These are phyloP conservation scores for Rhizopogon vulgaris DNA, from an alignment of 768 basidiomycete species.

Conservation along the genomic window DNA sequence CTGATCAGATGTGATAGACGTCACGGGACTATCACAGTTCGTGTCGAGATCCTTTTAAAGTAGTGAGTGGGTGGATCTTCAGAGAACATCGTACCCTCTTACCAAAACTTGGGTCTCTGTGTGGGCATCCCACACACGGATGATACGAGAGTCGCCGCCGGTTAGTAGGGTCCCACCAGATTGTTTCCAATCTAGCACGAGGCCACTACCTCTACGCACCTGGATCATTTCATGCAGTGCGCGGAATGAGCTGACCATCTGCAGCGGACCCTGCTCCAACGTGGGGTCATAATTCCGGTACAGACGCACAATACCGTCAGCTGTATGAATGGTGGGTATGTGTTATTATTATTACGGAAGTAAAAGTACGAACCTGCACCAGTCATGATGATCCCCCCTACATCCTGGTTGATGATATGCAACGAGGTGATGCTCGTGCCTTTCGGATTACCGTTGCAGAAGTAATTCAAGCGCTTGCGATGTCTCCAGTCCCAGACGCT, in stretches of 20 bases:
- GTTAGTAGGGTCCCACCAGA: conserved; percentile 77
- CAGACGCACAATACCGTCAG: conserved; percentile 87
- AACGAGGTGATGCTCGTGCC: conserved; percentile 83
- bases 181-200: conserved; percentile 94
- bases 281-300: conserved; percentile 88
- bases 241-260: conserved; percentile 93
- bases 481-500: conserved; percentile 96
- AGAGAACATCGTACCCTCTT: conserved; percentile 18
- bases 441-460: conserved; percentile 82
- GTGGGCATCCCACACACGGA: conserved; percentile 94
- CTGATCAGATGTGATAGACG: conserved; percentile 74
- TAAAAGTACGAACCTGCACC: conserved; percentile 60
- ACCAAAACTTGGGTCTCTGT: conserved; percentile 77
- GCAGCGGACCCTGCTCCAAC: conserved; percentile 64
- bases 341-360: background rate
- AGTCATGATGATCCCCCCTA: conserved; percentile 83
- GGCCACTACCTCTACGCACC: conserved; percentile 70
- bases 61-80: background rate
- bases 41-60: conserved; percentile 75
- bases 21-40: conserved; percentile 84
- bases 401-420: conserved; percentile 93
- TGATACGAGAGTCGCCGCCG: conserved; percentile 84
- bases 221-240: conserved; percentile 76
- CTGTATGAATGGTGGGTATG: conserved; percentile 32
- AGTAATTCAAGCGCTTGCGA: conserved; percentile 69